phyloP scores from a whole-genome alignment of 345 rosid genomes.

The Ailanthus altissimus region DNA sequence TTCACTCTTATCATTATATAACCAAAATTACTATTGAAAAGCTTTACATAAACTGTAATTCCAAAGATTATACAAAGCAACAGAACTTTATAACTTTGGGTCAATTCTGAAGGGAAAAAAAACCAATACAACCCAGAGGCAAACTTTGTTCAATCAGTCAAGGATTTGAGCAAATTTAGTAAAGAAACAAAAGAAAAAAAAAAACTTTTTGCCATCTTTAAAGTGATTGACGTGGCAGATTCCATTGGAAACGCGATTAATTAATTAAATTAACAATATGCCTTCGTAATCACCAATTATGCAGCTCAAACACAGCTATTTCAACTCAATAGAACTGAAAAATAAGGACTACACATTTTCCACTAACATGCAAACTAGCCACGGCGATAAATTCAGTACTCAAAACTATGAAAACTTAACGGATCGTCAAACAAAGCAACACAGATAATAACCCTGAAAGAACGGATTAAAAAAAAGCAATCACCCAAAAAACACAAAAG shows the following conservation, averaged over 20 bases:
- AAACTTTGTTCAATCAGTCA: not conserved
- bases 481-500: not conserved
- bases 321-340: not conserved
- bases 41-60: too few species aligned
- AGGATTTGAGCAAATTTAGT: not conserved
- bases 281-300: not conserved
- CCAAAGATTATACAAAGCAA: not conserved
- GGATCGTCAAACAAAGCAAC: conserved; percentile 8
- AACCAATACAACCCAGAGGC: not conserved
- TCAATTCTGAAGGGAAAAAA: not conserved
- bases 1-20: not conserved
- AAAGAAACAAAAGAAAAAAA: not conserved
- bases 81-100: not conserved
- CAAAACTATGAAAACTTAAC: not conserved
- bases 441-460: not conserved
- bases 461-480: not conserved
- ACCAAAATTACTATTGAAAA: not conserved
- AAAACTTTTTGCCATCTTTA: not conserved
- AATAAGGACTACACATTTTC: not conserved
- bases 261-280: not conserved
- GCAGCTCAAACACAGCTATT: not conserved
- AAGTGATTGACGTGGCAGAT: too few species aligned
- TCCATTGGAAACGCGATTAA: not conserved
- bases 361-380: not conserved
- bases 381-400: not conserved